Percentiles rank a stretch among this genome's conserved stretches.
phyloP scores from a whole-genome alignment of 2,329 filamentous ascomycete species.

The Elsinoe fawcettii region DNA sequence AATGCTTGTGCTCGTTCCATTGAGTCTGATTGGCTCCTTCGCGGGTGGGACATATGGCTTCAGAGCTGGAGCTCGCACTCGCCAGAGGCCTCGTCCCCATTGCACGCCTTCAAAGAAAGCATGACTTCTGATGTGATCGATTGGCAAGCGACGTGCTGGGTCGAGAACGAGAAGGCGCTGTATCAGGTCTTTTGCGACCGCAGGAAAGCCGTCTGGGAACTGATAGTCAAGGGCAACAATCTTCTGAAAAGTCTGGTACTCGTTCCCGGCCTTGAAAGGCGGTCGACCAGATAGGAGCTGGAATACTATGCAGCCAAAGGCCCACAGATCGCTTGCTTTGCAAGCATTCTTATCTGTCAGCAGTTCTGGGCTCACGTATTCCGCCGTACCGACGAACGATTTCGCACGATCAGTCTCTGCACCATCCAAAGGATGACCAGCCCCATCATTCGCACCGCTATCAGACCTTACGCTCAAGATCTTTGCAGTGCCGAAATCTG shows the following conservation, averaged over 20 bases:
- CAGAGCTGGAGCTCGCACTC: slow-evolving; percentile 76
- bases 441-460: slow-evolving; percentile 21
- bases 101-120: slow-evolving; percentile 83
- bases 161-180: slow-evolving; percentile 87
- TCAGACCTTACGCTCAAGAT: slow-evolving; percentile 56
- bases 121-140: slow-evolving; percentile 96
- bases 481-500: slow-evolving; percentile 97
- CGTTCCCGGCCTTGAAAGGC: slow-evolving; percentile 91
- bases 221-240: slow-evolving; percentile 92
- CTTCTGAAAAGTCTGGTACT: slow-evolving; percentile 97
- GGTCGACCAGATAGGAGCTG: slow-evolving; percentile 92
- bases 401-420: slow-evolving; percentile 67
- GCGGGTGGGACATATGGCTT: slow-evolving; percentile 73
- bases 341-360: slow-evolving; percentile 93
- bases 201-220: slow-evolving; percentile 81
- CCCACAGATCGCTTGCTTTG: slow-evolving; percentile 97
- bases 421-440: slow-evolving; percentile 47
- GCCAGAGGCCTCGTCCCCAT: slow-evolving; percentile 83
- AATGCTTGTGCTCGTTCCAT: slow-evolving; percentile 29
- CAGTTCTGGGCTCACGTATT: slow-evolving; percentile 97
- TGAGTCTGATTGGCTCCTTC: slow-evolving; percentile 55
- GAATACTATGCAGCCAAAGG: slow-evolving; percentile 96
- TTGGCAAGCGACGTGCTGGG: slow-evolving; percentile 70
- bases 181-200: slow-evolving; percentile 77
- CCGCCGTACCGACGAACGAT: slow-evolving; percentile 94